Conservation (phyloP, 345 rosid species). For the Viola odorata region DNA sequence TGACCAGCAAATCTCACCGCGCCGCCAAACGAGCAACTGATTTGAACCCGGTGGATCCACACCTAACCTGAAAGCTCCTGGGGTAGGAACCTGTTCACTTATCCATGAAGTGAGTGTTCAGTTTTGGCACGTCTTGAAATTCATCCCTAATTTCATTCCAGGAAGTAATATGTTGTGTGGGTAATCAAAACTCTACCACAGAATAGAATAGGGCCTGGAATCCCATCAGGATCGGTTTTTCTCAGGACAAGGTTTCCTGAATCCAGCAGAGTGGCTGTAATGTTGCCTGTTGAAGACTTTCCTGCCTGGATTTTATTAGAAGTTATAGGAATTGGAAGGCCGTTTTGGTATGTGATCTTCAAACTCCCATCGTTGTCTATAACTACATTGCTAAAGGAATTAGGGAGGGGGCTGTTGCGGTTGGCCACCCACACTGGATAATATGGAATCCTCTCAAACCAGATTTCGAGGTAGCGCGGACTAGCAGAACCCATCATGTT, state of each 20-base stretch:
- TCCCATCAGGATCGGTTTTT: slow-evolving; percentile 21
- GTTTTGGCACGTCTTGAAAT: slow-evolving; percentile 38
- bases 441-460: slow-evolving; percentile 31
- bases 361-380: slow-evolving; percentile 37
- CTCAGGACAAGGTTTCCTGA: slow-evolving; percentile 47
- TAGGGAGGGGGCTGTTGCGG: slow-evolving; percentile 33
- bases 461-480: slow-evolving; percentile 44
- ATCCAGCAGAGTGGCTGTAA: slow-evolving; percentile 42
- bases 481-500: slow-evolving; percentile 30
- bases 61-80: slow-evolving; percentile 61
- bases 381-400: slow-evolving; percentile 47
- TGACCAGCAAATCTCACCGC: slow-evolving; percentile 44
- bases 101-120: slow-evolving; percentile 47
- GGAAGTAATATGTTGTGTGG: slow-evolving; percentile 49
- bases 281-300: slow-evolving; percentile 7
- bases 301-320: slow-evolving; percentile 13
- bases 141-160: slow-evolving; percentile 61
- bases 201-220: slow-evolving; percentile 32
- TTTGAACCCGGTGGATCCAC: slow-evolving; percentile 35
- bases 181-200: slow-evolving; percentile 67
- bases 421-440: slow-evolving; percentile 59
- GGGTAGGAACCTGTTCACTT: slow-evolving; percentile 34
- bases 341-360: slow-evolving; percentile 34
- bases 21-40: slow-evolving; percentile 49
- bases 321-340: slow-evolving; percentile 29